phyloP scores from a whole-genome alignment of 352 stramenopile species.

The Globisporangium parvum region DNA sequence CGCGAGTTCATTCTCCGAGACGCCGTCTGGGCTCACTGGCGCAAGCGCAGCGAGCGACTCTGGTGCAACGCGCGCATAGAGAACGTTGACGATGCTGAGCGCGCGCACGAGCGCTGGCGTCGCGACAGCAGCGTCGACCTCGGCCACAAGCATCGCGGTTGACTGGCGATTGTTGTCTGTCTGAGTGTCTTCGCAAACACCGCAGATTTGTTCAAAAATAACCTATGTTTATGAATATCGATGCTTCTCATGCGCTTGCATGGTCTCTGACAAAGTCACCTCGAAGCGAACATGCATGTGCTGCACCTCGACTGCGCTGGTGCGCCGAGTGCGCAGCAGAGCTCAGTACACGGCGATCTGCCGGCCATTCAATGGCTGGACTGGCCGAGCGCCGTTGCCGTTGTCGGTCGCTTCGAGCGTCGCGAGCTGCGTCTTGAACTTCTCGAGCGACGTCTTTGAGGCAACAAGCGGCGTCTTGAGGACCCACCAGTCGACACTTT shows the following conservation, averaged over 20 bases:
- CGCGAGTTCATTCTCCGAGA: slow-evolving; percentile 19
- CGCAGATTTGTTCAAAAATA: no score
- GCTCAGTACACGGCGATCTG: slow-evolving; percentile 8
- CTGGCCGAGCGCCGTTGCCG: slow-evolving; percentile 7
- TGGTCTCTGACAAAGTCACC: no score
- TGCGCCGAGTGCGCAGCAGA: not conserved
- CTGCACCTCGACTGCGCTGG: no score
- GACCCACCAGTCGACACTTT: slow-evolving; percentile 64
- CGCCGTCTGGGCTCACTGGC: slow-evolving; percentile 1
- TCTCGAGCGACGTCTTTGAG: slow-evolving; percentile 4
- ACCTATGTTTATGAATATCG: not conserved
- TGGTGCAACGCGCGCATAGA: slow-evolving; percentile 28
- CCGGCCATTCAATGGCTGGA: slow-evolving; percentile 14
- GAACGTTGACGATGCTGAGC: slow-evolving; percentile 41
- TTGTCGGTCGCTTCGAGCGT: slow-evolving; percentile 13
- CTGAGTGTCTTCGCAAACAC: slow-evolving; percentile 1
- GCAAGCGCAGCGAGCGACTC: slow-evolving; percentile 27
- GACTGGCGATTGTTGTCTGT: not conserved
- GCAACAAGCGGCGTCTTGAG: slow-evolving; percentile 18
- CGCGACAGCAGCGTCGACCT: slow-evolving; percentile 12
- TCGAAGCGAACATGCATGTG: no score
- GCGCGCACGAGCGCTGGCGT: slow-evolving; percentile 18
- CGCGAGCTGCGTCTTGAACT: slow-evolving; percentile 14
- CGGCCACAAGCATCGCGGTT: slow-evolving; percentile 21
- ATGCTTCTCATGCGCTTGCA: no score